Percentiles rank a stretch among this genome's conserved stretches.
phyloP scores from a whole-genome alignment of 2,329 filamentous ascomycete genomes.

The Thielaviopsis punctulata region DNA sequence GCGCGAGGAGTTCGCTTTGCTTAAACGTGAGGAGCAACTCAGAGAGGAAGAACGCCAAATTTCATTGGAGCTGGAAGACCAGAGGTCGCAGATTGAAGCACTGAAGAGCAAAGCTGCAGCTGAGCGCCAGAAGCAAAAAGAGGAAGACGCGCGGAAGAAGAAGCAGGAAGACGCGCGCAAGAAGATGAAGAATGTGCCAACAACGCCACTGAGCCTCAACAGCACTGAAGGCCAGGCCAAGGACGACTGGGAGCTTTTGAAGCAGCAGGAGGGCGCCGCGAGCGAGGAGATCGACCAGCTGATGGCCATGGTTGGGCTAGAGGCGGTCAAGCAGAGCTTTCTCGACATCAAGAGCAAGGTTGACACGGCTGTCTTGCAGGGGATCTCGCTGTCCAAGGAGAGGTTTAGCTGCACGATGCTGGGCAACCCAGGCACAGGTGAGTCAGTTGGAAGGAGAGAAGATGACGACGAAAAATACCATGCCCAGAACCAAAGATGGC shows the following conservation, averaged over 20 bases:
- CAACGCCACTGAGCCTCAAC: not conserved
- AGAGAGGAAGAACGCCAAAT: constrained; percentile 17
- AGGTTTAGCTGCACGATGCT: constrained; percentile 38
- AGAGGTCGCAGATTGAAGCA: not conserved
- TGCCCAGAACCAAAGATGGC: not conserved
- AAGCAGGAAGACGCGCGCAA: not conserved
- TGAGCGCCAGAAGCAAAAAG: not conserved
- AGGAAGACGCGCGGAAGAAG: not conserved
- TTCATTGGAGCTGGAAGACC: not conserved
- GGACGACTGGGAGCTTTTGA: constrained; percentile 42
- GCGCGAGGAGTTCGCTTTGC: constrained; percentile 35
- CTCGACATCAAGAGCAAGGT: constrained; percentile 45
- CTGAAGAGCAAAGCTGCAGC: constrained; percentile 24
- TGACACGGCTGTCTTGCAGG: constrained; percentile 42
- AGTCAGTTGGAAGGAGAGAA: constrained; percentile 9
- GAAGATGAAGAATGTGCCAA: not conserved
- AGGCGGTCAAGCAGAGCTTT: constrained; percentile 48
- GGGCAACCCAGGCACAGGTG: constrained; percentile 61
- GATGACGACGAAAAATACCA: no score
- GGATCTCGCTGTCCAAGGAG: constrained; percentile 34
- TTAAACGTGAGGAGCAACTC: constrained; percentile 27
- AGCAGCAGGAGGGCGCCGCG: constrained; percentile 29
- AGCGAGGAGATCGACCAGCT: constrained; percentile 42
- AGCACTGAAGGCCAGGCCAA: constrained; percentile 17
- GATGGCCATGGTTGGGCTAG: constrained; percentile 56